Evolutionary conservation across 2,329 filamentous ascomycete species (phyloP).

Genomic region (Anthostomella pinea): DNA sequence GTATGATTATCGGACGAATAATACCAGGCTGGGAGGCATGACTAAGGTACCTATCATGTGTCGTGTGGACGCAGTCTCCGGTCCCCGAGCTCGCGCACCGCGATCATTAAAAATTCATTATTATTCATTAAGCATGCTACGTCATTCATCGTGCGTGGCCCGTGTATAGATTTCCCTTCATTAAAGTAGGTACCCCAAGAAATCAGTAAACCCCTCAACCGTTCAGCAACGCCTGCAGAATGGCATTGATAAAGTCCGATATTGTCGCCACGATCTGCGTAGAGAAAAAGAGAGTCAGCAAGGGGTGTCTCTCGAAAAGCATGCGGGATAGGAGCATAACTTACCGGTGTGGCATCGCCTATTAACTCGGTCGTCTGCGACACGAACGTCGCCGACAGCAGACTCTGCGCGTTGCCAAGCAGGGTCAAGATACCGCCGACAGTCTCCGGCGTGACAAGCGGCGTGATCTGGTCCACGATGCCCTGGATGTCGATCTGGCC

Average conservation of each 20-base stretch:
- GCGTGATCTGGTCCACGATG: conserved; percentile 35
- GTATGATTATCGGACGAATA: no score
- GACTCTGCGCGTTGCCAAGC: conserved; percentile 37
- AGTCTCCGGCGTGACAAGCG: conserved; percentile 39
- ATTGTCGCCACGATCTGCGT: conserved; percentile 27
- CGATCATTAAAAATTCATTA: conserved; percentile 22
- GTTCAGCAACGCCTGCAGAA: conserved; percentile 26
- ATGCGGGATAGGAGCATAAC: conserved; percentile 9
- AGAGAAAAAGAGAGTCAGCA: conserved; percentile 7
- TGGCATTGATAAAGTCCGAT: conserved; percentile 29
- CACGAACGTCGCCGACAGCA: conserved; percentile 39
- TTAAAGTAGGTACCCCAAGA: conserved; percentile 5
- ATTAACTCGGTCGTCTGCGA: conserved; percentile 42
- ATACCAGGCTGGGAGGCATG: no score
- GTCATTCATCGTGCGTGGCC: conserved; percentile 17
- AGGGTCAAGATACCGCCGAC: conserved; percentile 36
- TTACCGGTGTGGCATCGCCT: conserved; percentile 41
- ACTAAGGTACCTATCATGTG: no score
- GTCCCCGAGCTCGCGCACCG: no score
- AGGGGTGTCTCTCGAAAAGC: not conserved
- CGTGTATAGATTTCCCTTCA: conserved; percentile 10
- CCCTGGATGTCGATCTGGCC: conserved; percentile 38
- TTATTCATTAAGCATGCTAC: conserved; percentile 24
- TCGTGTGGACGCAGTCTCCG: no score
- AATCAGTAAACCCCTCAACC: conserved; percentile 3